Base-by-base conservation (phyloP, 331 rosid genomes). In the Malus hybrid region DNA sequence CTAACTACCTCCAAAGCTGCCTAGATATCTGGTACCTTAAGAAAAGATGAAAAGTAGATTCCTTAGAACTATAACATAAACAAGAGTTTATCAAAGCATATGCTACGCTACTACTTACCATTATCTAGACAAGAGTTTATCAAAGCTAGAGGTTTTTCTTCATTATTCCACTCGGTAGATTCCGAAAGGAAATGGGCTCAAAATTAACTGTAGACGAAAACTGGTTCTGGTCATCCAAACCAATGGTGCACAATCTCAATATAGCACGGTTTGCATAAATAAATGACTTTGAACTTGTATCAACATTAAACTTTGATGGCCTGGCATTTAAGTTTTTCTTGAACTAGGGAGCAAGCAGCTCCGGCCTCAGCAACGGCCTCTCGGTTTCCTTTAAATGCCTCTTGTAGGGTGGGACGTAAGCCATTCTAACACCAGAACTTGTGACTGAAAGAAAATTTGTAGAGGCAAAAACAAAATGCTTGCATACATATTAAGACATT, bases 391-490 rank as follows among this genome's bases (percentile, higher is more conserved):
- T 72, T 16, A 82, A 68, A 29, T 55, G 86, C 28, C 85, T 86
- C 76, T 84, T 88, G 75, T 88, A 89, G 0, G 89, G 93, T 18
- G 93, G 89, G 10, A 88, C 30, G 80, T 88, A 88, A 28, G 90
- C 84, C 93, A 86, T 88, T 6, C 3, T 6, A 24, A 56, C 9
- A 8, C 16, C 11, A 19, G 29, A 64, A 39, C 19, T 72, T 72
- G 33, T 1, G 3, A 26, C 39, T 36, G 30, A 71, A 33, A 22
- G 3, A 0, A 57, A 39, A 39, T 34, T 34, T 34, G 0, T 7
- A 7, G 0, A 34, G 39, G 39, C 39, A 34, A 34, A 34, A 34
- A 34, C 6, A 34, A 34, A 34, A 7, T 34, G 39, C 39, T 34
- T 34, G 39, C 39, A 34, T 6, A 34, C 6, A 34, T 34, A 7